Evolutionary conservation across 2,329 filamentous ascomycete genomes (phyloP).

Genomic region (Pestalotiopsis sp.): DNA sequence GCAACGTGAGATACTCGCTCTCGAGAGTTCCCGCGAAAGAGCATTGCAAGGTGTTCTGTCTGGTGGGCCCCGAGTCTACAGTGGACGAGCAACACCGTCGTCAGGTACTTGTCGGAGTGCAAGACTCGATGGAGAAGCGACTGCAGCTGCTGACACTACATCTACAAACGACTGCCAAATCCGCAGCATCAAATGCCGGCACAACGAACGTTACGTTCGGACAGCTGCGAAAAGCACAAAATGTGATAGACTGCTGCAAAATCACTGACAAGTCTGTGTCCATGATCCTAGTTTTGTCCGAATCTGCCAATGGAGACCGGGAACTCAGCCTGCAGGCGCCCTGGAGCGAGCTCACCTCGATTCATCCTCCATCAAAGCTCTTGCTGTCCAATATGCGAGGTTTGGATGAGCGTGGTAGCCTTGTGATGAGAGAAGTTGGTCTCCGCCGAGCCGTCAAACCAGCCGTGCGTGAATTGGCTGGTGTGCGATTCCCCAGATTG

Average conservation of each 20-base stretch:
- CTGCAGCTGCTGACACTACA: conserved; percentile 69
- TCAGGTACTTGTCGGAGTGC: conserved; percentile 68
- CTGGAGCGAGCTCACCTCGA: conserved; percentile 71
- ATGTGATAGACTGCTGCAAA: conserved; percentile 74
- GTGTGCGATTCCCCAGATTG: conserved; percentile 60
- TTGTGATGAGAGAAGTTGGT: conserved; percentile 54
- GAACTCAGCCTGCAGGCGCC: conserved; percentile 75
- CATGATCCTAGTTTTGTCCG: conserved; percentile 71
- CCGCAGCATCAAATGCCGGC: conserved; percentile 23
- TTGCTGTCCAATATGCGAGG: conserved; percentile 62
- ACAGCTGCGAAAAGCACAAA: conserved; percentile 62
- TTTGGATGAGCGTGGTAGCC: conserved; percentile 58
- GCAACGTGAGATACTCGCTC: conserved; percentile 62
- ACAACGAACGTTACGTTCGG: conserved; percentile 47
- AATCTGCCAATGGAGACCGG: conserved; percentile 63
- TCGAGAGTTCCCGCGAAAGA: conserved; percentile 54
- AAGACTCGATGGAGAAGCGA: conserved; percentile 69
- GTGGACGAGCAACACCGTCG: conserved; percentile 56
- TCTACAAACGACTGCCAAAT: conserved; percentile 40
- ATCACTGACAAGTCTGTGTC: conserved; percentile 68
- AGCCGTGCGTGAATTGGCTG: conserved; percentile 50
- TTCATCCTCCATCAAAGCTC: conserved; percentile 63
- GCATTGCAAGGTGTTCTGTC: conserved; percentile 68
- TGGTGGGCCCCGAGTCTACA: conserved; percentile 61
- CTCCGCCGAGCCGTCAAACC: conserved; percentile 50